These are phyloP conservation scores for Dioscorea zingiberensis DNA, from an alignment of 106 monocot species.

Conservation along the genomic window DNA sequence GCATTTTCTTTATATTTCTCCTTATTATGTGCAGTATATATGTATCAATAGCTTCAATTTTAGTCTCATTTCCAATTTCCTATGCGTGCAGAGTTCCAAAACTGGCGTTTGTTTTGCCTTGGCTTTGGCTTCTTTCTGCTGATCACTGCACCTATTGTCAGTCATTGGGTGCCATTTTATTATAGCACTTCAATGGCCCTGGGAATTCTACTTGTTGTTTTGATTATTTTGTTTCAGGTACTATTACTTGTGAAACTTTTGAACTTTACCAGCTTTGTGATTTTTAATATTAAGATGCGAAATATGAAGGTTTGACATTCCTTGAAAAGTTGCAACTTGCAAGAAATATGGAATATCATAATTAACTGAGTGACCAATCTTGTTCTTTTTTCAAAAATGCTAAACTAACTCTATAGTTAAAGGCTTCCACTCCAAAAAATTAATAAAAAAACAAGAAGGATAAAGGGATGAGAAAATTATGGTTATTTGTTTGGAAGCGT, in stretches of 20 bases:
- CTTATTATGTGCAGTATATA: background rate
- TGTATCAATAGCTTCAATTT: background rate
- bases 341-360: too few species aligned
- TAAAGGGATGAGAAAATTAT: too few species aligned
- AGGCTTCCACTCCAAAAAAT: too few species aligned
- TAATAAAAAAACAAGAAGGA: too few species aligned
- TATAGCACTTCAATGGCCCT: conserved; percentile 90
- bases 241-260: background rate
- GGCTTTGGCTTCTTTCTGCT: conserved; percentile 74
- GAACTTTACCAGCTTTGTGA: background rate
- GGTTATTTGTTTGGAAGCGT: too few species aligned
- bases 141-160: conserved; percentile 69
- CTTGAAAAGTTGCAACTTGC: too few species aligned
- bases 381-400: too few species aligned
- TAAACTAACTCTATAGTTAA: too few species aligned
- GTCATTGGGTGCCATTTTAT: conserved; percentile 91
- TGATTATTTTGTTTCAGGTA: conserved; percentile 92
- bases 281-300: background rate
- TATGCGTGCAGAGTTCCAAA: conserved; percentile 66
- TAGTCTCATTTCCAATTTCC: background rate
- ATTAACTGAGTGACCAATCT: too few species aligned
- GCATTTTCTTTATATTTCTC: background rate
- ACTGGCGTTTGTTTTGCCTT: conserved; percentile 80
- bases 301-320: background rate
- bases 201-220: conserved; percentile 73